A percentile compares a stretch with the other conserved stretches of the same genome.
Evolutionary conservation across 306 rosid genomes (phyloP).

Genomic region (Acacia acuminata): DNA sequence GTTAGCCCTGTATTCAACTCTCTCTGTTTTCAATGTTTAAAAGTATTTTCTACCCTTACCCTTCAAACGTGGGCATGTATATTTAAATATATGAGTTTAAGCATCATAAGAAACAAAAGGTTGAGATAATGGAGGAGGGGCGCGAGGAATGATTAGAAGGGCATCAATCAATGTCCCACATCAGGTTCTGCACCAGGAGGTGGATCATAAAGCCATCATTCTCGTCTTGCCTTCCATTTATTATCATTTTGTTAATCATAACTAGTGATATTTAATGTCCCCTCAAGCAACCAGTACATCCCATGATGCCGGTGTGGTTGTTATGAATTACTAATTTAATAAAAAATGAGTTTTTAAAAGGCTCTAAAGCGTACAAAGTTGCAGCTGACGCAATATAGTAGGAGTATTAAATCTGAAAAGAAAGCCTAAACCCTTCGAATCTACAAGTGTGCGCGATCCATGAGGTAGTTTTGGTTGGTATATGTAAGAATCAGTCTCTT

Average conservation of each 20-base stretch:
- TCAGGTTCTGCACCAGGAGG: constrained; percentile 29
- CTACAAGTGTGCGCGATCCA: not conserved
- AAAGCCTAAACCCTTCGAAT: not conserved
- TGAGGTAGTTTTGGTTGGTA: constrained; percentile 7
- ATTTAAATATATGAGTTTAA: not conserved
- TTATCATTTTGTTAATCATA: not conserved
- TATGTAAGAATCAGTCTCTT: constrained; percentile 5
- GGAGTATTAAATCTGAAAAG: not conserved
- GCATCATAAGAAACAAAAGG: not conserved
- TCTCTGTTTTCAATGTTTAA: not conserved
- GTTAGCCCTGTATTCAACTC: constrained; percentile 3
- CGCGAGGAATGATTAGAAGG: constrained; percentile 24
- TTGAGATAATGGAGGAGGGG: not conserved
- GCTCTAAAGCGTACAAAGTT: not conserved
- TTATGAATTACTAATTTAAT: not conserved
- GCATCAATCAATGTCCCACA: not conserved
- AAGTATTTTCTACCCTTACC: not conserved
- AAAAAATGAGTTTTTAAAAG: not conserved
- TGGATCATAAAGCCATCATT: constrained; percentile 26
- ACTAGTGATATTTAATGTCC: not conserved
- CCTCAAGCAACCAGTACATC: constrained; percentile 3
- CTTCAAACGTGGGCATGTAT: not conserved
- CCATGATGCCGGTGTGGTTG: not conserved
- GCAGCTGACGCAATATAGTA: not conserved
- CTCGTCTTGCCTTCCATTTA: constrained; percentile 13